Evolutionary conservation across 352 stramenopile species (phyloP), one percentile per base, ranked within the genome.

Genomic region (Phytophthora foliorum): DNA sequence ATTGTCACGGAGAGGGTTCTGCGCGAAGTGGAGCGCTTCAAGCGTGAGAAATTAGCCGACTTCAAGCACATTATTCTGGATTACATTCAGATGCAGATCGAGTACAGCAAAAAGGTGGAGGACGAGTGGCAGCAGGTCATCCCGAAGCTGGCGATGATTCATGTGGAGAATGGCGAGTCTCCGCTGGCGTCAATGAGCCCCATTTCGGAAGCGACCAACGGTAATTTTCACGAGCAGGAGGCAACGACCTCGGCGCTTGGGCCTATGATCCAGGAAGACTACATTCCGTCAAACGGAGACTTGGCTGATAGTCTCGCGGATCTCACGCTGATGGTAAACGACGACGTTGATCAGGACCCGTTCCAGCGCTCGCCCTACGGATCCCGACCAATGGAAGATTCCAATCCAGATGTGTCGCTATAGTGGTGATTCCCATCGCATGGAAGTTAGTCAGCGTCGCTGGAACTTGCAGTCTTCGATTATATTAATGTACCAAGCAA

Each of bases 1-100:
- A 91, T 97, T 36, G 93, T 98, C 9, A 98, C 89, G 52, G 93
- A 98, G 70, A 90, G 97, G 22, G 93, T 98, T 3, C 84, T 99
- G 57, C 84, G 94, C n/a, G 97, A 99, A 75, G 95, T 99, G n/a
- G 96, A 99, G 77, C 86, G 96, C 11, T 99, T 99, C 80, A 98
- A 98, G 68, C 81, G 91, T 4, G 94, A 98, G 59, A 98, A 98
- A 51, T 80, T 98, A 0, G 87, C 90, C 7, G 97, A 99, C 63
- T 98, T 99, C 69, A 97, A 98, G 65, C 85, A 88, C 45, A 98
- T 98, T 56, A 93, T 99, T 16, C 79, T 99, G 63, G 94, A 99
- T 45, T 99, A 99, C 81, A 98, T 99, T 69, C 86, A 98, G 56
- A 89, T 99, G 73, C 95, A 99, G 74, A 98, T 99, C 63, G 90